These are phyloP conservation scores for Xerocomus subilludens DNA, from an alignment of 1,284 basidiomycete species.

Conservation along the genomic window DNA sequence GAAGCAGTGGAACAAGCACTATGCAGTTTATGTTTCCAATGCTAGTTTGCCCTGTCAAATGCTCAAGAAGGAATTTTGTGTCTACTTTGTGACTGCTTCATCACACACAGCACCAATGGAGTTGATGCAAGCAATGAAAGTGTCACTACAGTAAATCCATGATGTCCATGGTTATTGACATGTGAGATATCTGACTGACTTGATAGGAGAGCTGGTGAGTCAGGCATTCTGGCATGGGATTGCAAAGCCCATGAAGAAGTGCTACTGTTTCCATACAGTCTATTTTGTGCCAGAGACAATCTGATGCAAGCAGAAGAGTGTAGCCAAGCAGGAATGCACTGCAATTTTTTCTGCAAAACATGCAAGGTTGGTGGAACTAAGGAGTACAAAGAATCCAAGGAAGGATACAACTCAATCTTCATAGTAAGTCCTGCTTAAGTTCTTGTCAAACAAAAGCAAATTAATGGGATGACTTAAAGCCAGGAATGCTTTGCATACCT, in stretches of 20 bases:
- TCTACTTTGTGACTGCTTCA: slow-evolving; percentile 50
- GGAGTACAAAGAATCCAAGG: not conserved
- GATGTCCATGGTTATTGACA: no score
- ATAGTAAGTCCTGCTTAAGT: not conserved
- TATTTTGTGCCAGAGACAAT: not conserved
- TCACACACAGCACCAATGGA: slow-evolving; percentile 49
- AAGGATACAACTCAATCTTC: not conserved
- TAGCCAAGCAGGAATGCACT: not conserved
- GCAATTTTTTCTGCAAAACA: not conserved
- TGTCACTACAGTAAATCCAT: slow-evolving; percentile 42
- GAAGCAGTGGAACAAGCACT: slow-evolving; percentile 55
- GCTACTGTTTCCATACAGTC: not conserved
- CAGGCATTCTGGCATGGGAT: no score
- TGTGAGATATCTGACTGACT: no score
- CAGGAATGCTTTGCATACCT: no score
- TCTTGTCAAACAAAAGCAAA: no score
- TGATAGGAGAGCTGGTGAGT: no score
- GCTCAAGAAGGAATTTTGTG: slow-evolving; percentile 45
- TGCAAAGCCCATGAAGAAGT: not conserved
- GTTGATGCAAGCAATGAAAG: slow-evolving; percentile 40
- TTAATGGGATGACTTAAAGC: no score
- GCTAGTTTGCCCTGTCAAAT: slow-evolving; percentile 20
- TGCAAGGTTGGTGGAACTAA: not conserved
- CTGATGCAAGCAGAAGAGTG: not conserved
- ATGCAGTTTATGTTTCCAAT: slow-evolving; percentile 47